Evolutionary conservation across 495 filamentous ascomycete species (phyloP).

Genomic region (Penicillium angulare): DNA sequence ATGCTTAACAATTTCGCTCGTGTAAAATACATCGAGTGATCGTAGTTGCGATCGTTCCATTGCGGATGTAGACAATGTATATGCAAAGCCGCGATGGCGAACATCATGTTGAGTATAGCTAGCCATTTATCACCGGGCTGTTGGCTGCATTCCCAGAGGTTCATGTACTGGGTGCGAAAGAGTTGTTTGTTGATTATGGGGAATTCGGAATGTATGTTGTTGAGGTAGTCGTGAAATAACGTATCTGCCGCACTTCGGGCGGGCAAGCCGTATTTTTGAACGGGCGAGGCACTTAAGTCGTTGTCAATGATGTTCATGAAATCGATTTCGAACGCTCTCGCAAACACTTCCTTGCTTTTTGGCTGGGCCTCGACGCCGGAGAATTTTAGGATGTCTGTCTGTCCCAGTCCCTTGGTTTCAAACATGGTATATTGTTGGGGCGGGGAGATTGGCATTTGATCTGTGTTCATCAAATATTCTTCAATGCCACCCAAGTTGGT

Average conservation of each 20-base stretch:
- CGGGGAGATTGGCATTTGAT: too few species aligned
- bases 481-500: too few species aligned
- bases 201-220: conserved; percentile 53
- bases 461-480: too few species aligned
- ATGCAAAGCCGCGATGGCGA: conserved; percentile 52
- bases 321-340: neutral
- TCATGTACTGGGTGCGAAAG: conserved; percentile 38
- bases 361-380: too few species aligned
- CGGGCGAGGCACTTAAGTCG: neutral
- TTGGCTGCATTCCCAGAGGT: conserved; percentile 31
- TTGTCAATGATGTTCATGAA: neutral
- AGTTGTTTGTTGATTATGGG: conserved; percentile 53
- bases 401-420: too few species aligned
- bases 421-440: too few species aligned
- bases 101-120: conserved; percentile 59
- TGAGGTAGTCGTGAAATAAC: conserved; percentile 53
- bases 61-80: conserved; percentile 28
- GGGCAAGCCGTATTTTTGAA: neutral
- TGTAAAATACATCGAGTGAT: conserved; percentile 45
- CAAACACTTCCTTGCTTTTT: neutral
- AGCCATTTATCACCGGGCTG: conserved; percentile 50
- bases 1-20: conserved; percentile 56
- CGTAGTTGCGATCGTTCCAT: conserved; percentile 44
- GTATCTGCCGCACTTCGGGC: conserved; percentile 28
- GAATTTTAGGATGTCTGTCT: too few species aligned